phyloP scores from a whole-genome alignment of 2,329 filamentous ascomycete species.

The Colletotrichum sp. region DNA sequence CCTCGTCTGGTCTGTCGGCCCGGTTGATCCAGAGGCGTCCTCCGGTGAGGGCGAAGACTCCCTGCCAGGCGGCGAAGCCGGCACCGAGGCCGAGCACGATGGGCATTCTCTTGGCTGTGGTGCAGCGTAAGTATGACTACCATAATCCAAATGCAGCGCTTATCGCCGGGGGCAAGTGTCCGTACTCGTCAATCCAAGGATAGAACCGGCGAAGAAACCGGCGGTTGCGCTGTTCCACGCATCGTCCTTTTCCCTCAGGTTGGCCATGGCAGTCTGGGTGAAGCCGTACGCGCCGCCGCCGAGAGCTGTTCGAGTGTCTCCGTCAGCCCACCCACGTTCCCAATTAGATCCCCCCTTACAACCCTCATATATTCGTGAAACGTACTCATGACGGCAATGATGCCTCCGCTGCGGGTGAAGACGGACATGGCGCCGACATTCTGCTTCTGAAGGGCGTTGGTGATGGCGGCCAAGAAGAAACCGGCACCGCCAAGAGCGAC shows the following conservation, averaged over 20 bases:
- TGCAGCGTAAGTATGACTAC: constrained; percentile 3
- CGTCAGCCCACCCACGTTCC: background rate
- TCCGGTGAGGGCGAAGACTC: constrained; percentile 72
- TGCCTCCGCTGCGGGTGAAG: constrained; percentile 78
- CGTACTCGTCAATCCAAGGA: constrained; percentile 77
- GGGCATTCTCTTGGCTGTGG: constrained; percentile 61
- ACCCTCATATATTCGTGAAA: background rate
- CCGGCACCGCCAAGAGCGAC: constrained; percentile 71
- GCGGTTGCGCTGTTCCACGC: constrained; percentile 75
- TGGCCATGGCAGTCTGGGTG: constrained; percentile 76
- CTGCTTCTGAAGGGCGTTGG: constrained; percentile 84
- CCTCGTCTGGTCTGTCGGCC: constrained; percentile 57
- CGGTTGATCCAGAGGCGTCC: constrained; percentile 57
- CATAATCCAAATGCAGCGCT: background rate
- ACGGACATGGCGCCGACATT: constrained; percentile 84
- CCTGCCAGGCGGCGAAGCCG: constrained; percentile 61
- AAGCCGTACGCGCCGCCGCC: constrained; percentile 82
- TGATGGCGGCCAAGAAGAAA: constrained; percentile 75
- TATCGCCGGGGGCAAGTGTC: background rate
- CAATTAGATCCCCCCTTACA: background rate
- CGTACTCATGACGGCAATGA: constrained; percentile 54
- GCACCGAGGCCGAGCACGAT: constrained; percentile 72
- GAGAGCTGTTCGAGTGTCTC: constrained; percentile 55
- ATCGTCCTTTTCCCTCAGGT: constrained; percentile 86
- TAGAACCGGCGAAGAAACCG: constrained; percentile 76